These are phyloP conservation scores for Botrytis squamosa DNA, from an alignment of 2,329 filamentous ascomycete genomes.

Conservation along the genomic window DNA sequence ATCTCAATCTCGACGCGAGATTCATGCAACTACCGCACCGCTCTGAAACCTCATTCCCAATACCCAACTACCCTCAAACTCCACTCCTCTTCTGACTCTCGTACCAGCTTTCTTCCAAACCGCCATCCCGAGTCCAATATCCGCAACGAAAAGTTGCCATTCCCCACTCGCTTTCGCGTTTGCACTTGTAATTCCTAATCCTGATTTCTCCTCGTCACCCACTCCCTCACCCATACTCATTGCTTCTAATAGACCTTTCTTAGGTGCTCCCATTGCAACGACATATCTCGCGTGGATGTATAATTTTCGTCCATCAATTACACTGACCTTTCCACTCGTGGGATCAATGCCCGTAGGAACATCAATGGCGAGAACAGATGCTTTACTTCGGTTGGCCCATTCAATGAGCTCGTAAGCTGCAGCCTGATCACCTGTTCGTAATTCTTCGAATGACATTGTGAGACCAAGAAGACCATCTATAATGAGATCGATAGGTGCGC, in stretches of 20 bases:
- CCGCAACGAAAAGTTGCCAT: conserved; percentile 81
- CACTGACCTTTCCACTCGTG: conserved; percentile 63
- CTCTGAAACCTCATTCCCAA: conserved; percentile 57
- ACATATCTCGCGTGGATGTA: conserved; percentile 81
- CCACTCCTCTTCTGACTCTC: conserved; percentile 77
- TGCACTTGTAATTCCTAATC: conserved; percentile 13
- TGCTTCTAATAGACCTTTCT: conserved; percentile 77
- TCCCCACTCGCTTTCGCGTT: conserved; percentile 36
- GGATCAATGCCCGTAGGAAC: conserved; percentile 87
- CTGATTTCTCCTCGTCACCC: conserved; percentile 34
- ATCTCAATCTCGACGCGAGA: neutral
- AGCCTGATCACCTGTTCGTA: conserved; percentile 78
- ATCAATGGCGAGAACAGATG: conserved; percentile 82
- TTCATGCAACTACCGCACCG: conserved; percentile 20
- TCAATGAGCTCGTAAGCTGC: conserved; percentile 87
- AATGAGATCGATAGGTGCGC: conserved; percentile 72
- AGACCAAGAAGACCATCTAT: conserved; percentile 87
- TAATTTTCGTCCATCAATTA: conserved; percentile 72
- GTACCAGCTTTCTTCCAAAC: conserved; percentile 85
- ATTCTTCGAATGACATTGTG: conserved; percentile 83
- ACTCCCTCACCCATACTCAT: conserved; percentile 45
- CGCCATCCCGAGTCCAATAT: conserved; percentile 79
- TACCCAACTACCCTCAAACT: conserved; percentile 86
- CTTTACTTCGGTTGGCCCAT: conserved; percentile 87
- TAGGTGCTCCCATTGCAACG: conserved; percentile 82